Evolutionary conservation across 1,284 basidiomycete genomes (phyloP), one percentile per base, ranked within the genome.

Genomic region (Xanthoconium separans): DNA sequence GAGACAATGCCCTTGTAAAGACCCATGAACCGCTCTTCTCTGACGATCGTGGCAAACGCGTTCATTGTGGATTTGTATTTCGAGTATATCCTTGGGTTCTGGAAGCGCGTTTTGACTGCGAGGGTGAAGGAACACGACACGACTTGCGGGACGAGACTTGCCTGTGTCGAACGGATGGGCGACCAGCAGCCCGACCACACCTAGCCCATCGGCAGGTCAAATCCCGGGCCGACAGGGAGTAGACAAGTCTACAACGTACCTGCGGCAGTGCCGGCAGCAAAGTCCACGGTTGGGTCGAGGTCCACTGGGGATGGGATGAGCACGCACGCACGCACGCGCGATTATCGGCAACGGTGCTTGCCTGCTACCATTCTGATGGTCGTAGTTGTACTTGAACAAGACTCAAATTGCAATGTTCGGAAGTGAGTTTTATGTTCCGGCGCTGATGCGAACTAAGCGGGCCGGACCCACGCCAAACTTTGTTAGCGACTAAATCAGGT

Each of bases 131-230:
- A 37, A 24, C 42, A 50, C 27, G 16, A 45, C 16, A 10, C 4
- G 39, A 9, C 18, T 8, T 10, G 27, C 12, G 2, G 6, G 34
- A 30, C 9, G 22, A 11, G 29, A 65, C 74, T 57, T 60, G 84
- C 87, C 82, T 50, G 88, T 90, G 66, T 90, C 88, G 51, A 90
- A 85, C 0, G 88, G 88, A 65, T 84, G 85, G 18, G 87, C 87
- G 18, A 88, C 83, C 31, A 79, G 69, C 12, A 90, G 72, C 30
- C 83, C 79, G 4, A 80, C 77, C 57, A 85, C 80, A 15, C 87
- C 87, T 87, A 39, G 50, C 16, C 7, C 22, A 37, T 49, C 37
- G 24, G 27, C 13, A 13, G 2, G 43, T 58, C 39, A 60, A 6
- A 24, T 27, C 27, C 27, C 27, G 27, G 27, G 27, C 11, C 8